Conservation (phyloP, 2,329 filamentous ascomycete species). For the Aspergillus novoparasiticus region DNA sequence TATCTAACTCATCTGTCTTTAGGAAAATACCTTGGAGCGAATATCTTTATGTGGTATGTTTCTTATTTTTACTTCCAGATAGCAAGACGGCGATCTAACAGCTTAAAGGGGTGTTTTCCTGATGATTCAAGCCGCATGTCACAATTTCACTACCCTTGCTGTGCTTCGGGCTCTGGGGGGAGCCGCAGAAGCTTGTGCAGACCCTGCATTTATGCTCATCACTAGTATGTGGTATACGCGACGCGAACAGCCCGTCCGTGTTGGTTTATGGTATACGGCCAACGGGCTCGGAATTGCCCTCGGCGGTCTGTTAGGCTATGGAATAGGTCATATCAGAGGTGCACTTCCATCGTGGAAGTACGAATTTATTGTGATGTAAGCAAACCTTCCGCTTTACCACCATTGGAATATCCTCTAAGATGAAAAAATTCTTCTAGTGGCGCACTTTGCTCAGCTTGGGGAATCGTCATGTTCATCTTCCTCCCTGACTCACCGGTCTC, state of each 20-base stretch:
- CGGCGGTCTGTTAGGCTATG: slow-evolving; percentile 60
- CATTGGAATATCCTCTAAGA: slow-evolving; percentile 4
- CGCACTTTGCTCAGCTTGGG: slow-evolving; percentile 61
- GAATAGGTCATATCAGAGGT: slow-evolving; percentile 62
- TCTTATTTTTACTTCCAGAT: no score
- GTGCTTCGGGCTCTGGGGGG: slow-evolving; percentile 60
- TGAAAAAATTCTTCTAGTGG: slow-evolving; percentile 27
- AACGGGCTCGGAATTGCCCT: slow-evolving; percentile 63
- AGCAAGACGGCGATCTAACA: background rate
- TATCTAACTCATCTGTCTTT: background rate
- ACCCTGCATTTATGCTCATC: slow-evolving; percentile 65
- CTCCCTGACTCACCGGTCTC: slow-evolving; percentile 62
- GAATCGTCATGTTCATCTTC: slow-evolving; percentile 58
- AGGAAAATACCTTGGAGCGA: slow-evolving; percentile 57
- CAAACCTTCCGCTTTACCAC: background rate
- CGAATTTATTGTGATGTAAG: slow-evolving; percentile 66
- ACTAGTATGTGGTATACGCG: slow-evolving; percentile 69
- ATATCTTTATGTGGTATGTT: slow-evolving; percentile 59
- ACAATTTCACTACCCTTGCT: slow-evolving; percentile 58
- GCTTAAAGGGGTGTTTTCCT: slow-evolving; percentile 48
- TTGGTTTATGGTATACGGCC: slow-evolving; percentile 62
- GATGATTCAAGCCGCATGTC: slow-evolving; percentile 57
- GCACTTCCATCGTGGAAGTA: slow-evolving; percentile 65
- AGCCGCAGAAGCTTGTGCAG: slow-evolving; percentile 58
- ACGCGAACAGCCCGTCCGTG: slow-evolving; percentile 62